Evolutionary conservation across 2,329 filamentous ascomycete species (phyloP).

Genomic region (Trichoderma arundinaceum): DNA sequence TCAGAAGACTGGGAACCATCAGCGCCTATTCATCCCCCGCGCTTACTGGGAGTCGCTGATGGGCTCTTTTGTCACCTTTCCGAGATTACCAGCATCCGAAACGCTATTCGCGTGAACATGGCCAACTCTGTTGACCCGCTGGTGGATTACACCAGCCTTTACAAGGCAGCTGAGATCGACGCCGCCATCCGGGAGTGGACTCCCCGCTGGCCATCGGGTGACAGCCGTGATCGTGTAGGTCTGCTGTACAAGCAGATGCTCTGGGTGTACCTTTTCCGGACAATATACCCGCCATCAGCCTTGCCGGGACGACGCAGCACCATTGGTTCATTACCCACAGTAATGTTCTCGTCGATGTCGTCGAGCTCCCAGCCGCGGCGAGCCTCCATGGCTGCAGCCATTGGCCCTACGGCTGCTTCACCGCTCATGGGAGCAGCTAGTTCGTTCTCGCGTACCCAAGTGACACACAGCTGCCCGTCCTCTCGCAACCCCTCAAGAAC

Average conservation of each 20-base stretch:
- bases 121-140: constrained; percentile 65
- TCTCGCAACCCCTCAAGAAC: constrained; percentile 47
- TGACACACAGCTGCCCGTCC: constrained; percentile 42
- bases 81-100: constrained; percentile 77
- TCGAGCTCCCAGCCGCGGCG: constrained; percentile 37
- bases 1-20: constrained; percentile 52
- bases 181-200: constrained; percentile 75
- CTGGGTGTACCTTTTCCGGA: constrained; percentile 68
- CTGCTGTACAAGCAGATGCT: constrained; percentile 69
- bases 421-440: constrained; percentile 31
- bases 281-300: constrained; percentile 60
- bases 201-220: constrained; percentile 64
- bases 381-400: constrained; percentile 46
- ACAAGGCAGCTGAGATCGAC: constrained; percentile 77
- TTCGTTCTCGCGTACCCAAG: constrained; percentile 33
- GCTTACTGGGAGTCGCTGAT: constrained; percentile 81
- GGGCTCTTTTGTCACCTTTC: constrained; percentile 80
- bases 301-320: constrained; percentile 42
- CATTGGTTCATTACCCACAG: constrained; percentile 39
- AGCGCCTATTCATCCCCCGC: constrained; percentile 53
- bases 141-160: constrained; percentile 75
- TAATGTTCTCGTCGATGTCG: constrained; percentile 29
- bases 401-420: constrained; percentile 37
- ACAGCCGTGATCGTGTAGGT: constrained; percentile 61
- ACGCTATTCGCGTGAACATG: constrained; percentile 73